A percentile compares a stretch with the other conserved stretches of the same genome.
phyloP scores from a whole-genome alignment of 2,329 filamentous ascomycete species.

The Lecanicillium sp. region DNA sequence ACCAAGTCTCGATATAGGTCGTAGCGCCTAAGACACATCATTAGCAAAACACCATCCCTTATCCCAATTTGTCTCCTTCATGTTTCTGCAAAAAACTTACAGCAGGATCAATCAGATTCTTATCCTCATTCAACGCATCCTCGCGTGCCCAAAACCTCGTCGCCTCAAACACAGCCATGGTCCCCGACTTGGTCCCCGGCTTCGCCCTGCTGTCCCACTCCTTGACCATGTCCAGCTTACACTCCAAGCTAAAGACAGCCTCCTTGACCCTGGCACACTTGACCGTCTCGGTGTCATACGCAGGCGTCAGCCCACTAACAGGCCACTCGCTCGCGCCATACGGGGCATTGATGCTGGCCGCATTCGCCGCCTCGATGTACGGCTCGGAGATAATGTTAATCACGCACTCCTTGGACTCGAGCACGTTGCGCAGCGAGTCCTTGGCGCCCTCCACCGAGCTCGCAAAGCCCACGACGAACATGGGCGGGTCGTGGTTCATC shows the following conservation, averaged over 20 bases:
- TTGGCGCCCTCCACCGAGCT: slow-evolving; percentile 49
- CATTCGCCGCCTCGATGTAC: slow-evolving; percentile 81
- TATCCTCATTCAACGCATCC: slow-evolving; percentile 75
- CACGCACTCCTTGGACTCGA: slow-evolving; percentile 64
- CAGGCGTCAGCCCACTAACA: slow-evolving; percentile 66
- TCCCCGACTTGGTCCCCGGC: slow-evolving; percentile 67
- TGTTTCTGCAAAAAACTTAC: slow-evolving; percentile 31
- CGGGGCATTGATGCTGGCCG: slow-evolving; percentile 69
- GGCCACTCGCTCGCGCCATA: slow-evolving; percentile 73
- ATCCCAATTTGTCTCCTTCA: slow-evolving; percentile 2
- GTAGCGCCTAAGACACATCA: slow-evolving; percentile 46
- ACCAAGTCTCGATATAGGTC: slow-evolving; percentile 69
- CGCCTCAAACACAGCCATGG: slow-evolving; percentile 72
- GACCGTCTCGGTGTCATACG: slow-evolving; percentile 54
- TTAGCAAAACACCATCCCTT: too few relatives aligned
- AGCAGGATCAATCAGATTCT: slow-evolving; percentile 62
- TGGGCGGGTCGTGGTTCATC: slow-evolving; percentile 76
- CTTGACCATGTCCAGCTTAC: slow-evolving; percentile 61
- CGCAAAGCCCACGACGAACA: slow-evolving; percentile 59
- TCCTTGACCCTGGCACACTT: slow-evolving; percentile 68
- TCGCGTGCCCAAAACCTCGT: slow-evolving; percentile 82
- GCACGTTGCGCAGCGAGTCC: slow-evolving; percentile 69
- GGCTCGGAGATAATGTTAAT: slow-evolving; percentile 84
- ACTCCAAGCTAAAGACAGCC: slow-evolving; percentile 76
- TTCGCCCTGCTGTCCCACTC: slow-evolving; percentile 69